Evolutionary conservation across 2,329 filamentous ascomycete species (phyloP), one percentile per base, ranked within the genome.

Genomic region (Trichoderma sp.): DNA sequence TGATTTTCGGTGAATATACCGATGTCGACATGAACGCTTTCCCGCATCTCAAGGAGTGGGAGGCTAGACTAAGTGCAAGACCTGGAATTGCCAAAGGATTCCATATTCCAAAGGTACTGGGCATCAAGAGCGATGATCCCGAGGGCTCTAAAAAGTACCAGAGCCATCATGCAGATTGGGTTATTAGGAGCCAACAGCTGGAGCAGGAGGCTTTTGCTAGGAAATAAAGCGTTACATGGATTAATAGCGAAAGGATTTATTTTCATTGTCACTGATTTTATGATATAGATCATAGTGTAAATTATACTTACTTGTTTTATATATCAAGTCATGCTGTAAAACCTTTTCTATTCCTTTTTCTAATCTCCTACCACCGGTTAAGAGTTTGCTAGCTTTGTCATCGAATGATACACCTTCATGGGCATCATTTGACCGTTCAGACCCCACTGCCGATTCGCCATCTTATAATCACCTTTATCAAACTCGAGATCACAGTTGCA

Each of bases 401-500:
- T 34, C 13, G 32, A 34, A 34, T 34, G 32, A 34, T 34, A 34
- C 13, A 34, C 32, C 32, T 34, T 34, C 32, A 34, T 34, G 13
- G 32, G 32, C 32, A 13, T 34, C 32, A 34, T 34, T 14, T 34
- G 32, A 34, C 32, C 32, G 32, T 14, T 34, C 8, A 34, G 10
- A 34, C 32, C 32, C 32, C 32, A 34, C 32, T 34, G 32, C 32
- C 13, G 32, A 34, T 34, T 34, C 6, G 10, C 32, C 6, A 14
- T 34, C 32, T 13, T 34, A 4, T 34, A 34, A 34, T 34, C 13
- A 34, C 32, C 13, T 13, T 3, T 14, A 4, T 34, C 32, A 34
- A 83, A 73, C 52, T 77, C 73, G 56, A 84, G 70, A 56, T 85
- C 83, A 68, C 85, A 85, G 24, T 80, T 78, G 67, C 76, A 84